Percentiles rank a stretch among this genome's conserved stretches.
Conservation (phyloP, 768 basidiomycete genomes). For the Mycena latifolia region DNA sequence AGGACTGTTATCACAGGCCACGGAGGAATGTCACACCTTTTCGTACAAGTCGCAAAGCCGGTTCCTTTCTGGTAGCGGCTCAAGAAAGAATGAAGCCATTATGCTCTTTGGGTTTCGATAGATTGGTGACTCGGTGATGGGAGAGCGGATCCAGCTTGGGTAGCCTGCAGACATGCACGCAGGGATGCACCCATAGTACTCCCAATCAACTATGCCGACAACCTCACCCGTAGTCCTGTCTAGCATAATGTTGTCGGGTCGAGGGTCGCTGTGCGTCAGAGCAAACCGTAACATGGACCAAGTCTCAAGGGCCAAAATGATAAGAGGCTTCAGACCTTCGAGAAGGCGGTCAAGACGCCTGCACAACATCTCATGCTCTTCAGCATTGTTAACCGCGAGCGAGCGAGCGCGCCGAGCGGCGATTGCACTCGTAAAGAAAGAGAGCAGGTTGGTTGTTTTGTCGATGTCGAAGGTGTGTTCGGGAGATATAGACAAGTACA, state of each 20-base stretch:
- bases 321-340: neutral
- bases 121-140: conserved; percentile 2
- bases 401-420: conserved; percentile 14
- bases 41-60: conserved; percentile 17
- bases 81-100: neutral
- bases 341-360: conserved; percentile 11
- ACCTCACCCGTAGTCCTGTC: conserved; percentile 18
- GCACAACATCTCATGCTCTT: conserved; percentile 2
- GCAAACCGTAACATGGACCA: conserved; percentile 9
- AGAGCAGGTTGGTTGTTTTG: neutral
- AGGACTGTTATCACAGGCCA: neutral
- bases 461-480: conserved; percentile 3
- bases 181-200: conserved; percentile 12
- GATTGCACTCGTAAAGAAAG: conserved; percentile 14
- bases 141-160: conserved; percentile 14
- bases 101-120: conserved; percentile 1
- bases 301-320: neutral
- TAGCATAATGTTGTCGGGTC: conserved; percentile 1
- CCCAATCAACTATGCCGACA: conserved; percentile 22
- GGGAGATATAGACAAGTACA: conserved; percentile 1
- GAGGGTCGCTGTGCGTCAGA: conserved; percentile 15
- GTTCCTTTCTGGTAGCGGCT: conserved; percentile 7
- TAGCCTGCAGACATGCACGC: conserved; percentile 17
- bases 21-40: neutral
- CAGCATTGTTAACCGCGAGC: conserved; percentile 1